A percentile compares a stretch with the other conserved stretches of the same genome.
phyloP scores from a whole-genome alignment of 495 filamentous ascomycete genomes.

The Neurospora sp. region DNA sequence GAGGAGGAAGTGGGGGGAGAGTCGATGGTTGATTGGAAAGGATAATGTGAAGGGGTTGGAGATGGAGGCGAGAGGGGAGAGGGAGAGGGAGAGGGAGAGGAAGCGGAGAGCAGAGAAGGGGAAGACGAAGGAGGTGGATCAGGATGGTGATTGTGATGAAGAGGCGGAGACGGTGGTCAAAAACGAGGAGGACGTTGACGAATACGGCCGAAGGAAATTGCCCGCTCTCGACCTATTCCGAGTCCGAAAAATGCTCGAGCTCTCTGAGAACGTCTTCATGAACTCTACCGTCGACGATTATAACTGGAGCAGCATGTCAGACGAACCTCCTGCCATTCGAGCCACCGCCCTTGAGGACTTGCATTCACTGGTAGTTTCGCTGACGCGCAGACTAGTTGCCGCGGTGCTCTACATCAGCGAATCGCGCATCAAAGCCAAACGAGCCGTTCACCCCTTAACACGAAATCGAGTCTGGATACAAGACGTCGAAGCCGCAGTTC shows the following conservation, averaged over 20 bases:
- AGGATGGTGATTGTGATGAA: conserved; percentile 7
- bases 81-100: conserved; percentile 19
- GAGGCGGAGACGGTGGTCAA: background rate
- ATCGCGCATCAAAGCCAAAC: conserved; percentile 37
- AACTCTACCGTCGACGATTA: conserved; percentile 51
- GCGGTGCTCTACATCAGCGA: conserved; percentile 57
- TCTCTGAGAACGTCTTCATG: conserved; percentile 69
- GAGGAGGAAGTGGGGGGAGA: conserved; percentile 36
- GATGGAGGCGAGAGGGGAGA: background rate
- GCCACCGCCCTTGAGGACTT: conserved; percentile 64
- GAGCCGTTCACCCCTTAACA: conserved; percentile 21
- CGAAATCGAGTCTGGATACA: conserved; percentile 33
- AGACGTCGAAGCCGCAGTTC: conserved; percentile 59
- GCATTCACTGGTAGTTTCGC: conserved; percentile 50
- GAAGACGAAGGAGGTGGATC: background rate
- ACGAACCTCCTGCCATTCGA: conserved; percentile 52
- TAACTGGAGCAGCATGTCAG: conserved; percentile 51
- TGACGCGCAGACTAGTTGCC: conserved; percentile 61
- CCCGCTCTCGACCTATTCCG: conserved; percentile 46
- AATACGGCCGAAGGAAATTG: conserved; percentile 24
- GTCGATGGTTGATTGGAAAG: background rate
- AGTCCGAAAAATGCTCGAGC: conserved; percentile 47
- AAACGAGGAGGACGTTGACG: conserved; percentile 17
- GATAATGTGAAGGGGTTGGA: background rate
- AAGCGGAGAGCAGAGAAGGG: conserved; percentile 15